Base-by-base conservation (phyloP, 2,329 filamentous ascomycete genomes). In the Herpotrichia juniperi region DNA sequence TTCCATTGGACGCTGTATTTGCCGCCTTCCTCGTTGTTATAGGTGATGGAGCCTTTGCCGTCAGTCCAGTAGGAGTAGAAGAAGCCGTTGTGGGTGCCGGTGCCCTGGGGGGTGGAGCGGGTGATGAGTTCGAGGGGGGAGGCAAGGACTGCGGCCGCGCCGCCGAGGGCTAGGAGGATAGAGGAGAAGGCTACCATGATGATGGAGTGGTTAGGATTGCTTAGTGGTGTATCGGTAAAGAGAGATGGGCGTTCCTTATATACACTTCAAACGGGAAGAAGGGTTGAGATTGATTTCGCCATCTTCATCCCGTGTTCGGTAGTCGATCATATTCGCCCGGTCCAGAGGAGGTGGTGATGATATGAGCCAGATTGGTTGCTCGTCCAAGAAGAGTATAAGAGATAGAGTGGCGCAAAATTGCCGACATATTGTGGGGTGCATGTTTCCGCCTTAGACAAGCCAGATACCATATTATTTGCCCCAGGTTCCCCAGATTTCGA, bases 21-120 rank as follows among this genome's bases (percentile, higher is more conserved):
- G 39, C 82, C 81, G 21, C 66, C 76, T 3, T 68, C 69, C 34
- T 76, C 79, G 68, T 85, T 85, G 66, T 78, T 82, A 74, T 86
- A 86, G 16, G 71, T 79, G 2, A 81, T 79, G 19, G 69, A 66
- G 32, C 73, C 78, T 14, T 68, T 70, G 28, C 78, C 77, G 49
- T 86, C 83, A 39, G 79, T 83, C 81, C 81, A 87, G 76, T 79
- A 85, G 10, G 81, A 83, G 53, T 69, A 69, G 62, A 67, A 71
- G 57, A 64, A 71, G 3, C 67, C 68, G 42, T 71, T 61, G 50
- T 67, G 48, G 12, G 54, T 68, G 32, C 68, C 68, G 10, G 61
- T 64, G 42, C 67, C 67, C 9, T 61, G 52, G 3, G 61, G 59
- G 9, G 59, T 65, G 11, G 49, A 42, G 17, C 64, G 54, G 9